These are phyloP conservation scores for Malus domestica DNA, from an alignment of 306 rosid species.

Conservation along the genomic window DNA sequence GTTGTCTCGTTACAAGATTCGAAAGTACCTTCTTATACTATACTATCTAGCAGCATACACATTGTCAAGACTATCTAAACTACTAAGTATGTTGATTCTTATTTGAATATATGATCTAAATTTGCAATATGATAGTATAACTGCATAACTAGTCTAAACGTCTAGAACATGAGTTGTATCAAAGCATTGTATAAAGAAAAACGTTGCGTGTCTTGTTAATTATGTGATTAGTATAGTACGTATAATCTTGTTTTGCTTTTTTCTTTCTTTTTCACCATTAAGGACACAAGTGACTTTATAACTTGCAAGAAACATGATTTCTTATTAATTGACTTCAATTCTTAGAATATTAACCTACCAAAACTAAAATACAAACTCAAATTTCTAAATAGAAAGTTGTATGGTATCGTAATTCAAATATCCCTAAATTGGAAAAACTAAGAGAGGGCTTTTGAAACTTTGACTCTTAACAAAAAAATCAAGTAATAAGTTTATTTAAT, in stretches of 20 bases:
- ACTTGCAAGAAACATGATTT: background rate
- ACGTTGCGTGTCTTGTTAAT: background rate
- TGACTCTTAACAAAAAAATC: no score
- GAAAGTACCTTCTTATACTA: no score
- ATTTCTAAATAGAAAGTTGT: background rate
- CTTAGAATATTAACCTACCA: background rate
- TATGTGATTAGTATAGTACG: background rate
- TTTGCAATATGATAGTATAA: background rate
- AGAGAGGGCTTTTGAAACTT: rapidly evolving
- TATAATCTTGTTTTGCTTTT: background rate
- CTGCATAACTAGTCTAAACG: no score
- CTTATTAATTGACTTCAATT: background rate
- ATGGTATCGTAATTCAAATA: no score
- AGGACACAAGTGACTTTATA: background rate
- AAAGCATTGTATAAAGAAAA: no score
- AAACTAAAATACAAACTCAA: background rate
- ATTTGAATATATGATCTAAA: background rate
- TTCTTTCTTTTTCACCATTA: background rate
- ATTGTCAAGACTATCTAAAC: no score
- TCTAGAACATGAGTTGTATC: no score
- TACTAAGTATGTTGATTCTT: background rate
- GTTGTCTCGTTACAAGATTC: no score
- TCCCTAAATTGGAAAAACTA: no score
- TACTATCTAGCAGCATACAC: no score
- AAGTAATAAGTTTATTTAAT: no score